Evolutionary conservation across 331 rosid species (phyloP).

Genomic region (Ulmus americana): DNA sequence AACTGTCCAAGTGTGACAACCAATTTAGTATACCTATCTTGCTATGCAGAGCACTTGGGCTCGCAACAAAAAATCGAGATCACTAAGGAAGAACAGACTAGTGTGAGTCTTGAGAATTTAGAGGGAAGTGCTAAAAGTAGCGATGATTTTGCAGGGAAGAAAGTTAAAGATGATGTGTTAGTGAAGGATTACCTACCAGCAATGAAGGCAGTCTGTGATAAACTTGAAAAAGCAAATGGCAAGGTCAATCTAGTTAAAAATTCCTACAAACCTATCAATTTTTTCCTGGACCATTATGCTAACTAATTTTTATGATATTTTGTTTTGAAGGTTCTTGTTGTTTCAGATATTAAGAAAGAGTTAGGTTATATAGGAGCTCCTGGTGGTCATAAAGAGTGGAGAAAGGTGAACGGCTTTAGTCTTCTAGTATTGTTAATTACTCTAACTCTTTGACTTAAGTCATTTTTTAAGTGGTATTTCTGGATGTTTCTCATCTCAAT

Average conservation of each 20-base stretch:
- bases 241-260: conserved; percentile 45
- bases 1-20: conserved; percentile 45
- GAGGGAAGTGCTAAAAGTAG: conserved; percentile 20
- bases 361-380: conserved; percentile 66
- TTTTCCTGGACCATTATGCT: conserved; percentile 14
- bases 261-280: conserved; percentile 7
- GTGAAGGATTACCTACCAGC: conserved; percentile 69
- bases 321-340: conserved; percentile 71
- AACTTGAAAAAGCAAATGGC: conserved; percentile 69
- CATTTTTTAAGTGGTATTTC: conserved; percentile 4
- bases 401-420: conserved; percentile 42
- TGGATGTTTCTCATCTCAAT: conserved; percentile 16
- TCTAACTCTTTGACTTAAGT: conserved; percentile 5
- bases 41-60: conserved; percentile 59
- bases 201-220: conserved; percentile 60
- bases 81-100: conserved; percentile 37
- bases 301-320: conserved; percentile 13
- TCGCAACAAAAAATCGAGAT: conserved; percentile 64
- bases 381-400: conserved; percentile 70
- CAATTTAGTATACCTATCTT: conserved; percentile 64
- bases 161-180: conserved; percentile 43
- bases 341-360: conserved; percentile 69
- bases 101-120: conserved; percentile 21
- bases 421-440: neutral
- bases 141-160: conserved; percentile 23